Conservation (phyloP, 2,329 filamentous ascomycete species). For the Nakataea oryzae region DNA sequence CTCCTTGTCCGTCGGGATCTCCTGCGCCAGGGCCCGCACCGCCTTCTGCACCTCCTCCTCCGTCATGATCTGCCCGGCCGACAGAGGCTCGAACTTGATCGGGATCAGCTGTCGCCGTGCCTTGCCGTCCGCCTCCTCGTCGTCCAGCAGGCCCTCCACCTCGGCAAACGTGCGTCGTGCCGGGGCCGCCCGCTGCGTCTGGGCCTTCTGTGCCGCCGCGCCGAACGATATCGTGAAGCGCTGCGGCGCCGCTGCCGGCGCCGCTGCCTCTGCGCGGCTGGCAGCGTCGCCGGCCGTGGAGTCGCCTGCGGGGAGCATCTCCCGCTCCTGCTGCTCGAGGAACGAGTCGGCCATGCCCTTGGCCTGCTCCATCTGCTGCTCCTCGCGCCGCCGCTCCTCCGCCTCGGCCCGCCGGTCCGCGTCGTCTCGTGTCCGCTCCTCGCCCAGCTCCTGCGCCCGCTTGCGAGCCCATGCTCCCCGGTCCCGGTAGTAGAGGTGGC, state of each 20-base stretch:
- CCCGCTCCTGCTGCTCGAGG: constrained; percentile 72
- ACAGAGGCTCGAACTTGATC: constrained; percentile 67
- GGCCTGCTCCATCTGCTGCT: constrained; percentile 66
- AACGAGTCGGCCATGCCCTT: constrained; percentile 84
- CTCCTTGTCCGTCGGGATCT: constrained; percentile 80
- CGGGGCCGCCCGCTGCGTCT: constrained; percentile 42
- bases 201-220: constrained; percentile 67
- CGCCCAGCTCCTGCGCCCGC: constrained; percentile 59
- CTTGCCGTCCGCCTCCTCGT: constrained; percentile 72
- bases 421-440: constrained; percentile 72
- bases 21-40: constrained; percentile 69
- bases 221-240: constrained; percentile 90
- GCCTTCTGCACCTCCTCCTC: constrained; percentile 83
- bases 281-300: constrained; percentile 16
- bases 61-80: constrained; percentile 49
- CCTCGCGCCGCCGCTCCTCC: constrained; percentile 59
- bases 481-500: constrained; percentile 78
- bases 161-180: constrained; percentile 78
- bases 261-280: constrained; percentile 14
- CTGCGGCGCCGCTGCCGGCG: constrained; percentile 43
- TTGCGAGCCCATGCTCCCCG: constrained; percentile 77
- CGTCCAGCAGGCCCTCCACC: constrained; percentile 87
- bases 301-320: constrained; percentile 34
- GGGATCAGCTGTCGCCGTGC: constrained; percentile 68
- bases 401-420: constrained; percentile 70